phyloP scores from a whole-genome alignment of 225 moss, liverwort and hornwort species.

The Takakia lepidozioides region DNA sequence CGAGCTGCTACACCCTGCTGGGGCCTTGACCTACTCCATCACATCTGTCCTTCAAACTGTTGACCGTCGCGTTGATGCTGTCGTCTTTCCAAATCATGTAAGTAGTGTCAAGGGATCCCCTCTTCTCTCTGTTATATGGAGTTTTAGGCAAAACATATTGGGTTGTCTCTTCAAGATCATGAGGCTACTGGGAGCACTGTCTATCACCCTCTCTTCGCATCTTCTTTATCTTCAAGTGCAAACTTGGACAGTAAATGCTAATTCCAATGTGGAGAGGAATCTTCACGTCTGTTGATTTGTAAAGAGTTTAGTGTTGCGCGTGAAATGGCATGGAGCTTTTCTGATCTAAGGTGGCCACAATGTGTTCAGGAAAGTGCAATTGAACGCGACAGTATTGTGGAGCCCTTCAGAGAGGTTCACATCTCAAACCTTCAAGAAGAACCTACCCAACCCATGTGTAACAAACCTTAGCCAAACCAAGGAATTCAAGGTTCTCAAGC shows the following conservation, averaged over 20 bases:
- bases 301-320: too few relatives aligned
- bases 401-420: slow-evolving; percentile 23
- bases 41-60: slow-evolving; percentile 6
- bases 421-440: not conserved
- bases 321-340: too few relatives aligned
- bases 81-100: slow-evolving; percentile 23
- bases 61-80: slow-evolving; percentile 5
- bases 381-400: slow-evolving; percentile 17
- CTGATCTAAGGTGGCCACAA: too few relatives aligned
- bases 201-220: not conserved
- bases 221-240: not conserved
- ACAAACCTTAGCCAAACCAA: too few relatives aligned
- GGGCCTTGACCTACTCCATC: slow-evolving; percentile 6
- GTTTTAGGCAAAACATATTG: not conserved
- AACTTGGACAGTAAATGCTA: not conserved
- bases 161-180: too few relatives aligned
- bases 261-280: not conserved
- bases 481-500: not conserved
- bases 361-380: slow-evolving; percentile 14
- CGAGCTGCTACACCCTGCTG: slow-evolving; percentile 17
- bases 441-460: too few relatives aligned
- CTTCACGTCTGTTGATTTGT: too few relatives aligned
- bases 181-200: not conserved
- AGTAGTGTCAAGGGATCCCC: not conserved
- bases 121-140: not conserved